phyloP scores from a whole-genome alignment of 208 protist genomes.

The Crithidia expoeki region DNA sequence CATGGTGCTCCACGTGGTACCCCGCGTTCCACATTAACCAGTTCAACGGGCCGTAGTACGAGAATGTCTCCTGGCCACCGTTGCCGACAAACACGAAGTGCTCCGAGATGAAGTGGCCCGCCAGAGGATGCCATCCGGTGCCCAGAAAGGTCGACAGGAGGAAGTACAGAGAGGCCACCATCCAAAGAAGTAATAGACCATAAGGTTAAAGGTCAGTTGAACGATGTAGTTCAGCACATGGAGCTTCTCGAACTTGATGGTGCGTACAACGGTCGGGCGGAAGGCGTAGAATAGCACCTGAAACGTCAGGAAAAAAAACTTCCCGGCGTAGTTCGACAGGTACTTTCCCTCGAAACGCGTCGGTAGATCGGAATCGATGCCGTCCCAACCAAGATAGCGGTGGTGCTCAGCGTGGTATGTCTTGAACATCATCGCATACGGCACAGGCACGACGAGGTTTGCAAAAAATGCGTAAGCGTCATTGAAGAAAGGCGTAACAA shows the following conservation, averaged over 20 bases:
- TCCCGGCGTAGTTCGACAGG: constrained; percentile 64
- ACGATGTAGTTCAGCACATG: constrained; percentile 63
- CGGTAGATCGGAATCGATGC: constrained; percentile 88
- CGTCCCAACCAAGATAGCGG: constrained; percentile 88
- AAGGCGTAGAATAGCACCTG: constrained; percentile 92
- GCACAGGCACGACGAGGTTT: constrained; percentile 89
- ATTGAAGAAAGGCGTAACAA: constrained; percentile 79
- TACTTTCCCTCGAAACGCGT: constrained; percentile 69
- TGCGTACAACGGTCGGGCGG: constrained; percentile 75
- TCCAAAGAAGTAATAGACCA: constrained; percentile 60
- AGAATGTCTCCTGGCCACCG: constrained; percentile 94
- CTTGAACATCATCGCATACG: constrained; percentile 93
- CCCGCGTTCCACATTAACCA: constrained; percentile 92
- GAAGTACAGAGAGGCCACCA: constrained; percentile 78
- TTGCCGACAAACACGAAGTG: constrained; percentile 88
- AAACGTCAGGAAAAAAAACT: constrained; percentile 88
- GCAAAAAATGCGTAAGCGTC: constrained; percentile 80
- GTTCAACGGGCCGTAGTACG: constrained; percentile 96
- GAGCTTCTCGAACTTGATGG: constrained; percentile 58
- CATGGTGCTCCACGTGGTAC: constrained; percentile 98
- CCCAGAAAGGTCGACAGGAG: constrained; percentile 78
- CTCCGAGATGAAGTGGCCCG: constrained; percentile 94
- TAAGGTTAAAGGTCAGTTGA: constrained; percentile 41
- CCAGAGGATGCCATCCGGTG: constrained; percentile 86
- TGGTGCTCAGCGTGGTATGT: constrained; percentile 94